Evolutionary conservation across 805 yeast species (phyloP).

Genomic region (Zygotorulaspora chibaensis): DNA sequence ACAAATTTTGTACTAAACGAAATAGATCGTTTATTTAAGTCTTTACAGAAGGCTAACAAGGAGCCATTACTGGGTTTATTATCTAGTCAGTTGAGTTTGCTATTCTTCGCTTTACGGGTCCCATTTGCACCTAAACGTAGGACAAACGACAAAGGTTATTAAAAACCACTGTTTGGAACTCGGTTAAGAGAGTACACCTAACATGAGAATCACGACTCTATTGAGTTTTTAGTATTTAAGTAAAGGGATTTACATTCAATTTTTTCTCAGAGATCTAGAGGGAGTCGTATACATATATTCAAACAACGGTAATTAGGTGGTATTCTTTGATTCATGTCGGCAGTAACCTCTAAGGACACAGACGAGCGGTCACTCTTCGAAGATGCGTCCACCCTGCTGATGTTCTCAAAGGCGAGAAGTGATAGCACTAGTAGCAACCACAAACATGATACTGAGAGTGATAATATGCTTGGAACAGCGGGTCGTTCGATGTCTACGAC

Average conservation of each 20-base stretch:
- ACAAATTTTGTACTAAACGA: background rate
- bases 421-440: constrained; percentile 5
- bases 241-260: background rate
- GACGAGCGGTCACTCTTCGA: constrained; percentile 39
- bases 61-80: background rate
- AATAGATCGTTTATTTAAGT: background rate
- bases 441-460: background rate
- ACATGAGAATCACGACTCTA: background rate
- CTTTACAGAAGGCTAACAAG: background rate
- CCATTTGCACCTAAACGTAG: background rate
- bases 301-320: background rate
- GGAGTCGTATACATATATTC: background rate
- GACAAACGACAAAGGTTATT: background rate
- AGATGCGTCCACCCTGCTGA: constrained; percentile 57
- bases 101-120: background rate
- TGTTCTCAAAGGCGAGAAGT: constrained; percentile 47
- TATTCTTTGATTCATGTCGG: background rate
- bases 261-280: background rate
- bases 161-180: background rate
- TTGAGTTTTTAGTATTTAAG: background rate
- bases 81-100: background rate
- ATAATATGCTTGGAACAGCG: background rate
- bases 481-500: constrained; percentile 6
- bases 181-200: background rate
- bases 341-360: constrained; percentile 1